phyloP scores from a whole-genome alignment of 441 rosid genomes.

The Melastoma candidum region DNA sequence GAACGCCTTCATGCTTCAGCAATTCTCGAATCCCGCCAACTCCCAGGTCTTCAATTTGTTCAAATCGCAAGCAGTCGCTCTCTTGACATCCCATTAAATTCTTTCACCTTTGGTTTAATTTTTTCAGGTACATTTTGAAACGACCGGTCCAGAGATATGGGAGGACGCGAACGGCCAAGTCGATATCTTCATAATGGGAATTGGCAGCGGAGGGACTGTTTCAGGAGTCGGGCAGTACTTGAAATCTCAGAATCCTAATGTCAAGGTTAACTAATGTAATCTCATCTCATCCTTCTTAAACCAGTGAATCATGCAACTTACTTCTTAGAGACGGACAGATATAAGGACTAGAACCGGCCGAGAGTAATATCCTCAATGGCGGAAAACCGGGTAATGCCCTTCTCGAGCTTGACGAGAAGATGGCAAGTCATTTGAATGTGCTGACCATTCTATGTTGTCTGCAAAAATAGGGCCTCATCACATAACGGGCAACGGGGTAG shows the following conservation, averaged over 20 bases:
- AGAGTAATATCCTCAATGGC: constrained; percentile 84
- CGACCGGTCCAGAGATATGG: constrained; percentile 97
- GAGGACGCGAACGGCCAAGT: constrained; percentile 81
- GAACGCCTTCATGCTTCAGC: constrained; percentile 66
- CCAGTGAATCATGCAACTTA: constrained; percentile 1
- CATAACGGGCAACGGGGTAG: constrained; percentile 89
- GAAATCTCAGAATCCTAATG: constrained; percentile 77
- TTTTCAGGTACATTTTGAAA: constrained; percentile 64
- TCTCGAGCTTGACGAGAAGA: background rate
- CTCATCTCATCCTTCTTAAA: background rate
- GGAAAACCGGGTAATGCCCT: constrained; percentile 72
- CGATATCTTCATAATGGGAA: constrained; percentile 89
- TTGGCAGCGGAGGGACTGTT: constrained; percentile 94
- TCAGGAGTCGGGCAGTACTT: constrained; percentile 86
- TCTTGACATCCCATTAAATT: background rate
- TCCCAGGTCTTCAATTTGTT: constrained; percentile 35
- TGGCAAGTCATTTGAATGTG: background rate
- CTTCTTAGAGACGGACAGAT: constrained; percentile 32
- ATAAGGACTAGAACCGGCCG: constrained; percentile 90
- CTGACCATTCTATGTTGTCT: constrained; percentile 7
- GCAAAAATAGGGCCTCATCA: constrained; percentile 72
- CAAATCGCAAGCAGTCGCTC: background rate
- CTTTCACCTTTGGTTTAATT: constrained; percentile 7
- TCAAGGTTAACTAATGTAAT: constrained; percentile 36
- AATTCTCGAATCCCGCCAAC: constrained; percentile 80